phyloP scores from a whole-genome alignment of 2,329 filamentous ascomycete species.

The Neofusicoccum umdonicola region DNA sequence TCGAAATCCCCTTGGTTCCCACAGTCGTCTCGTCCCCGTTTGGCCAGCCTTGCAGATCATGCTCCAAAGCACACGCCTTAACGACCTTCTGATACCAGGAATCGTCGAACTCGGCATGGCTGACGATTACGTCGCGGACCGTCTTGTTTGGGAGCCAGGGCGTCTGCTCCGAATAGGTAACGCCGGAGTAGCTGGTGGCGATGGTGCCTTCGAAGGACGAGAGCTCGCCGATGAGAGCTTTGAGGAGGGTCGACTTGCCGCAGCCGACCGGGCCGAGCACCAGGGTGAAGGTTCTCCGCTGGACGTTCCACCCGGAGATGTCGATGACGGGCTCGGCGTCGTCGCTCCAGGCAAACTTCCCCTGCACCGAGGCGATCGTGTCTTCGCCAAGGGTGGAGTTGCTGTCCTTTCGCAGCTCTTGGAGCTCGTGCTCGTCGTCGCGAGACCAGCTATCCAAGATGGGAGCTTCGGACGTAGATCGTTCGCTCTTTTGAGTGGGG shows the following conservation, averaged over 20 bases:
- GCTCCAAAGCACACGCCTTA: conserved; percentile 33
- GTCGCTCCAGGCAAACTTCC: background rate
- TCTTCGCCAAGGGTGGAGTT: background rate
- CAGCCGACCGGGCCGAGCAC: conserved; percentile 33
- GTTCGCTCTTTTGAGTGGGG: background rate
- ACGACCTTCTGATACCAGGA: conserved; percentile 38
- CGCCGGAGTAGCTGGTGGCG: conserved; percentile 29
- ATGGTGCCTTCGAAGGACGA: conserved; percentile 33
- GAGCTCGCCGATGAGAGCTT: conserved; percentile 35
- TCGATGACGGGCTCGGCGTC: background rate
- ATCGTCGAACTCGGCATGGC: conserved; percentile 34
- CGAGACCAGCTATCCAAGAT: background rate
- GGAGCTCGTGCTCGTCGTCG: background rate
- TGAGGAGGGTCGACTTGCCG: conserved; percentile 41
- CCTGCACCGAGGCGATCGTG: background rate
- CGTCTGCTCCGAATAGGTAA: conserved; percentile 39
- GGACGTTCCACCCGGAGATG: background rate
- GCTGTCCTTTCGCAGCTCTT: background rate
- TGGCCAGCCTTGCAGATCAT: conserved; percentile 33
- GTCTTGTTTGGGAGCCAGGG: conserved; percentile 39
- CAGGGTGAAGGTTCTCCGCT: background rate
- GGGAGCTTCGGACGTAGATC: background rate
- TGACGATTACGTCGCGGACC: conserved; percentile 37
- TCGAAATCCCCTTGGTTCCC: conserved; percentile 51
- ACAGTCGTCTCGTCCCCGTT: conserved; percentile 45